Percentiles rank a stretch among this genome's conserved stretches.
Conservation (phyloP, 441 rosid species). For the Erodium trifolium region DNA sequence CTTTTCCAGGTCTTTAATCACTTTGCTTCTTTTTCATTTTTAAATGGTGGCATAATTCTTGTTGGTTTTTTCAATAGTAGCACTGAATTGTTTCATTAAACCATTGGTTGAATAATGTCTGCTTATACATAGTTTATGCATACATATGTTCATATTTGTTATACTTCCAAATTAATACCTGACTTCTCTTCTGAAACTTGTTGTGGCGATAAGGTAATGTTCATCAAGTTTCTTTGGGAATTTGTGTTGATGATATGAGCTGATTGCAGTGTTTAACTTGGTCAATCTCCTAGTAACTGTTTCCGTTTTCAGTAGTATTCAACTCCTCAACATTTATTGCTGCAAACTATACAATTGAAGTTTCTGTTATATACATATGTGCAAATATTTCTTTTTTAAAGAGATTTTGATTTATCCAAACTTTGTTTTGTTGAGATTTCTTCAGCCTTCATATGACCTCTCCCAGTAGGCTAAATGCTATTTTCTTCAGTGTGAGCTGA, state of each 20-base stretch:
- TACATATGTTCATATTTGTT: neutral
- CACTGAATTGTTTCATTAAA: neutral
- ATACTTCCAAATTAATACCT: neutral
- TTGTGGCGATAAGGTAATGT: neutral
- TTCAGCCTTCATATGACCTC: neutral
- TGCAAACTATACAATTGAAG: neutral
- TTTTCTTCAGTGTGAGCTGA: neutral
- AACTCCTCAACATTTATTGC: neutral
- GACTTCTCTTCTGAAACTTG: slow-evolving; percentile 4
- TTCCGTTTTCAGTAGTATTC: neutral
- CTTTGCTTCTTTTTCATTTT: neutral
- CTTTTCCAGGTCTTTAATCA: neutral
- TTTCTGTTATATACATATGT: neutral
- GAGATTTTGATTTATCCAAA: neutral
- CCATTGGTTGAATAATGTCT: neutral
- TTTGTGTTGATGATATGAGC: neutral
- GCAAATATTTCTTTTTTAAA: neutral
- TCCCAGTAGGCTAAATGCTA: neutral
- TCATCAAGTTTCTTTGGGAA: neutral
- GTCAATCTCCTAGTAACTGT: neutral
- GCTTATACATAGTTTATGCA: neutral
- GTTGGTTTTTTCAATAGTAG: neutral
- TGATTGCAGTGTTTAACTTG: neutral
- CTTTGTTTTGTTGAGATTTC: neutral
- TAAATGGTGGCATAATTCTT: neutral